phyloP scores from a whole-genome alignment of 2,329 filamentous ascomycete genomes.

The Neopestalotiopsis clavispora region DNA sequence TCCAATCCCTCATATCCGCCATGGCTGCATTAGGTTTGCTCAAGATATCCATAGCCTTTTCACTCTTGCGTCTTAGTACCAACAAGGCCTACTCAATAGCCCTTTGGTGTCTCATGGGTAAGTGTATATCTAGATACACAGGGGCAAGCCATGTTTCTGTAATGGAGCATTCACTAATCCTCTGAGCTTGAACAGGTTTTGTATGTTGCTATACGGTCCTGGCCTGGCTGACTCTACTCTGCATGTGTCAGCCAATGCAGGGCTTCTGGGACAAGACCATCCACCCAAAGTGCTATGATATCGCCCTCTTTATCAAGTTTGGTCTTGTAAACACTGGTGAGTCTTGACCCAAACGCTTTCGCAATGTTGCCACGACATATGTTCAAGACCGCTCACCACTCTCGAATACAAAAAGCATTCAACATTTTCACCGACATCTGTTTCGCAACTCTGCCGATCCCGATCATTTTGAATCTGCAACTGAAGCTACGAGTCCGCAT shows the following conservation, averaged over 20 bases:
- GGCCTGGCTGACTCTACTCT: conserved; percentile 24
- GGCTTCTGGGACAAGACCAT: conserved; percentile 9
- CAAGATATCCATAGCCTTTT: conserved; percentile 33
- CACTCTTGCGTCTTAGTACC: conserved; percentile 43
- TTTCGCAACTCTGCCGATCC: conserved; percentile 47
- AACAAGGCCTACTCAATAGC: conserved; percentile 20
- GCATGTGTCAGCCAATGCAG: conserved; percentile 24
- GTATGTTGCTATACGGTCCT: conserved; percentile 26
- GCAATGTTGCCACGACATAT: no score
- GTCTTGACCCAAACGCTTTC: not conserved
- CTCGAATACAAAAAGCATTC: conserved; percentile 30
- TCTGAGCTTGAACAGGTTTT: conserved; percentile 21
- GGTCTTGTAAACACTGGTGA: conserved; percentile 26
- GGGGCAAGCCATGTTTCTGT: no score
- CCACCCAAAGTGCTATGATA: conserved; percentile 15
- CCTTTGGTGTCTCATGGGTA: conserved; percentile 20
- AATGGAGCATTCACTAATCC: not conserved
- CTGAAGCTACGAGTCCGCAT: conserved; percentile 42
- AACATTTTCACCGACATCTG: conserved; percentile 49
- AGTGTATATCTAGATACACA: no score
- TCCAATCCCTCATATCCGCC: conserved; percentile 52
- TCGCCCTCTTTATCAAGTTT: conserved; percentile 27
- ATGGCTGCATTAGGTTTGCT: conserved; percentile 43
- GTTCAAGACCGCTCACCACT: not conserved
- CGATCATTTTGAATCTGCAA: conserved; percentile 47